A percentile compares a stretch with the other conserved stretches of the same genome.
Conservation (phyloP, 805 yeast genomes). For the Ogataea wickerhamii region DNA sequence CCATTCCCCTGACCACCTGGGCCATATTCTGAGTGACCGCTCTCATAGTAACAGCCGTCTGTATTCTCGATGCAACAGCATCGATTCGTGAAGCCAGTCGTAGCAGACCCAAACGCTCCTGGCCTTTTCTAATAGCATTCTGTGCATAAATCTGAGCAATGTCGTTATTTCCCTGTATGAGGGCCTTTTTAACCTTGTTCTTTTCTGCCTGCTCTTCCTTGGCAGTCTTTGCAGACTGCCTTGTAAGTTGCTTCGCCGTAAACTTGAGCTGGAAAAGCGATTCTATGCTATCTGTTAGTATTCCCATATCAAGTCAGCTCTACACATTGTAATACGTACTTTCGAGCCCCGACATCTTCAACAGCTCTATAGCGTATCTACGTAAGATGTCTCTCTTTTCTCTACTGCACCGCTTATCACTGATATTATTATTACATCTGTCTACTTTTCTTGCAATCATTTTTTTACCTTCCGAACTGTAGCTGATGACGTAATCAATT, state of each 20-base stretch:
- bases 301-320: too few species aligned
- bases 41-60: constrained; percentile 97
- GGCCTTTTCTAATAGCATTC: constrained; percentile 88
- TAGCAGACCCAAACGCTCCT: constrained; percentile 77
- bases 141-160: constrained; percentile 94
- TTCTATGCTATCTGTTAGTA: constrained; percentile 31
- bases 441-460: too few species aligned
- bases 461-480: too few species aligned
- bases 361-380: too few species aligned
- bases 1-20: constrained; percentile 92
- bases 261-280: constrained; percentile 71
- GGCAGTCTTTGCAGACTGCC: constrained; percentile 87
- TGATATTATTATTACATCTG: too few species aligned
- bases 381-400: too few species aligned
- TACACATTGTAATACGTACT: too few species aligned
- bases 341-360: constrained; percentile 38
- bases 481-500: too few species aligned
- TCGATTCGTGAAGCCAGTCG: constrained; percentile 87
- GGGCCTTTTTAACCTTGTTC: constrained; percentile 84
- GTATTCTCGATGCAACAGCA: constrained; percentile 93
- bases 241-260: constrained; percentile 87
- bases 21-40: constrained; percentile 93
- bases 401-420: too few species aligned
- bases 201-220: constrained; percentile 88
- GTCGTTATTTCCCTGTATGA: constrained; percentile 81